phyloP scores from a whole-genome alignment of 2,329 filamentous ascomycete species.

The Penicillium griseofulvum region DNA sequence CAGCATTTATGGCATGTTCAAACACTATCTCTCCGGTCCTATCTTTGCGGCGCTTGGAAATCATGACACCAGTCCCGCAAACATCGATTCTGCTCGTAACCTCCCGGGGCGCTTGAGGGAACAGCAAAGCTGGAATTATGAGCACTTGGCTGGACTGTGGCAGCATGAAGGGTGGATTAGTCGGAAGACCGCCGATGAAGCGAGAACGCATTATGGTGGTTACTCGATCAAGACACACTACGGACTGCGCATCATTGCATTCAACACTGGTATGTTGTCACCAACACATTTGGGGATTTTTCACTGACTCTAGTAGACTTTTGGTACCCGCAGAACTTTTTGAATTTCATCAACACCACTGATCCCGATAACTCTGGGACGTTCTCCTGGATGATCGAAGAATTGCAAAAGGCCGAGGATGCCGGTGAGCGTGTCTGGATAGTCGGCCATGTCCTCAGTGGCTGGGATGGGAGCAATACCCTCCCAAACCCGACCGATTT shows the following conservation, averaged over 20 bases:
- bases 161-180: conserved; percentile 57
- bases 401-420: conserved; percentile 55
- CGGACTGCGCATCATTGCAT: conserved; percentile 52
- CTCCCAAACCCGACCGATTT: conserved; percentile 54
- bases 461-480: conserved; percentile 57
- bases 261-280: conserved; percentile 52
- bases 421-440: conserved; percentile 55
- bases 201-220: conserved; percentile 54
- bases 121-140: conserved; percentile 59
- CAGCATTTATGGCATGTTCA: conserved; percentile 55
- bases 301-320: conserved; percentile 17
- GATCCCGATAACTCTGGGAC: conserved; percentile 52
- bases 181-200: conserved; percentile 45
- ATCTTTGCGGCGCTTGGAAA: conserved; percentile 59
- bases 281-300: conserved; percentile 19
- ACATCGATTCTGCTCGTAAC: conserved; percentile 53
- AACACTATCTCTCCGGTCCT: conserved; percentile 55
- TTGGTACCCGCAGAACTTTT: conserved; percentile 40
- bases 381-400: conserved; percentile 51
- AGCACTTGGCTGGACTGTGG: conserved; percentile 57
- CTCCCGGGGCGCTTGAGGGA: conserved; percentile 53
- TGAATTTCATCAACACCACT: conserved; percentile 54
- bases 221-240: conserved; percentile 56
- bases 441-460: conserved; percentile 54
- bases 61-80: conserved; percentile 56